Evolutionary conservation across 2,329 filamentous ascomycete species (phyloP).

Genomic region (Coniella lustricola): DNA sequence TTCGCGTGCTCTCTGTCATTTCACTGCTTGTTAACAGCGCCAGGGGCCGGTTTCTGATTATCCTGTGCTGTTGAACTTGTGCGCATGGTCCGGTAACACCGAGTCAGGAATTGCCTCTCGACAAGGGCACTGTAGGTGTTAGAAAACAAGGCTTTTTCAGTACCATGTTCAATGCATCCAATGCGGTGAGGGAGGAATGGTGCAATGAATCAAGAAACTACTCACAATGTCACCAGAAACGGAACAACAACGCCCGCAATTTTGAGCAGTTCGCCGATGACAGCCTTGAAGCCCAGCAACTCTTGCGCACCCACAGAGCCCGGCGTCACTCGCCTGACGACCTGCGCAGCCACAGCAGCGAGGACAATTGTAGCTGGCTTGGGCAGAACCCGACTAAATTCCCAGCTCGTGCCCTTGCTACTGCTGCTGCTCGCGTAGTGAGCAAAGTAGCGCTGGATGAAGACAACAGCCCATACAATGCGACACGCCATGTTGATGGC

Average conservation of each 20-base stretch:
- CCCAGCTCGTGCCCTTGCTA: constrained; percentile 35
- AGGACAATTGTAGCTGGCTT: constrained; percentile 34
- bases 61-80: constrained; percentile 16
- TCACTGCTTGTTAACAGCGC: no score
- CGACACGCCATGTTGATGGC: constrained; percentile 82
- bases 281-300: constrained; percentile 21
- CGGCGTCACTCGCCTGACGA: constrained; percentile 28
- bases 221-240: constrained; percentile 55
- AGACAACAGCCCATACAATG: constrained; percentile 71
- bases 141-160: no score
- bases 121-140: constrained; percentile 39
- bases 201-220: constrained; percentile 23
- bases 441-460: constrained; percentile 62
- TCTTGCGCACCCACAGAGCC: constrained; percentile 20
- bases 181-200: no score
- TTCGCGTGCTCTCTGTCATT: no score
- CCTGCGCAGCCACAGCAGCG: constrained; percentile 36
- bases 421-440: no score
- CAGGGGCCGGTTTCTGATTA: no score
- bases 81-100: constrained; percentile 40
- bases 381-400: constrained; percentile 36
- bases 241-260: constrained; percentile 42
- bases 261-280: constrained; percentile 34
- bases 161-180: no score
- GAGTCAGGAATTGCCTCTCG: constrained; percentile 47